Evolutionary conservation across 2,329 filamentous ascomycete genomes (phyloP).

Genomic region (Cladorrhinum sp.): DNA sequence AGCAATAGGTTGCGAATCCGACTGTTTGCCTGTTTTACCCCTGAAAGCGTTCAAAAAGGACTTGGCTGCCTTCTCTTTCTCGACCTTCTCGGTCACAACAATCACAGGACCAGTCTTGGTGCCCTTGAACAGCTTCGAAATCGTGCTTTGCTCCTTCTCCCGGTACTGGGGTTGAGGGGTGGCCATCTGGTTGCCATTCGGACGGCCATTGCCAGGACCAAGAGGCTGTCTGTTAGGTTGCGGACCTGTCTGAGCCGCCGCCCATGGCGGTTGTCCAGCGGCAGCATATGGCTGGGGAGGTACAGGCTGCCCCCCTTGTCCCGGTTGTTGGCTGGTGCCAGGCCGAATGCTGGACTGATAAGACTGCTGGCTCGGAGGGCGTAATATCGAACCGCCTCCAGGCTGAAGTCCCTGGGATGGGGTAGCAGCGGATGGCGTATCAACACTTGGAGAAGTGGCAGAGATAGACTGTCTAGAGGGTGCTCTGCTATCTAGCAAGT

Average conservation of each 20-base stretch:
- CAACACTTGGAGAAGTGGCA: slow-evolving; percentile 3
- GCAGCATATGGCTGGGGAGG: slow-evolving; percentile 13
- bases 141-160: slow-evolving; percentile 29
- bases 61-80: slow-evolving; percentile 26
- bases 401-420: slow-evolving; percentile 12
- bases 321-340: slow-evolving; percentile 5
- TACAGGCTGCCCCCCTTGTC: slow-evolving; percentile 1
- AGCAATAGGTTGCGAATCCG: slow-evolving; percentile 6
- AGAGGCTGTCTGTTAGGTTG: slow-evolving; percentile 13
- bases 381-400: not conserved
- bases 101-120: slow-evolving; percentile 15
- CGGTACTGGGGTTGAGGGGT: slow-evolving; percentile 11
- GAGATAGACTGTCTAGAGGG: slow-evolving; percentile 10
- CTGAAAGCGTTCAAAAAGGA: slow-evolving; percentile 27
- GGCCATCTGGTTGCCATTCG: slow-evolving; percentile 13
- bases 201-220: slow-evolving; percentile 11
- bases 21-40: slow-evolving; percentile 17
- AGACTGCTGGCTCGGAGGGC: slow-evolving; percentile 19
- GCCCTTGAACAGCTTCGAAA: slow-evolving; percentile 29
- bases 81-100: slow-evolving; percentile 19
- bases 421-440: not conserved
- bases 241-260: slow-evolving; percentile 10
- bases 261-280: slow-evolving; percentile 14
- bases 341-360: slow-evolving; percentile 13
- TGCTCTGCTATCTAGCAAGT: not conserved